Base-by-base conservation (phyloP, 805 yeast species). In the Wickerhamiella hasegawae region DNA sequence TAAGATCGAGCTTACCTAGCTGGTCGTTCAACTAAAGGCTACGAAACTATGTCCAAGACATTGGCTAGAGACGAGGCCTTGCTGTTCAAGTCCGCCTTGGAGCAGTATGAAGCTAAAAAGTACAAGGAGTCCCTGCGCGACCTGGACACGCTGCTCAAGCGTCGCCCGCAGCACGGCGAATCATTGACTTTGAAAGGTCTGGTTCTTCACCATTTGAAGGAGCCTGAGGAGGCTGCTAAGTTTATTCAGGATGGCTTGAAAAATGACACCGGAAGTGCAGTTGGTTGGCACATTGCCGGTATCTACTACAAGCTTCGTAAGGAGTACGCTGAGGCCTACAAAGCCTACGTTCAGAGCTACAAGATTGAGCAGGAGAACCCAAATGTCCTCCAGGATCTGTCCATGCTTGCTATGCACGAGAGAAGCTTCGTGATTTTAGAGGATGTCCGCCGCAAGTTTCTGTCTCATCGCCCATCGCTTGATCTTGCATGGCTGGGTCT, bases 181-280 rank as follows among this genome's bases (percentile, higher is more conserved):
- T 72, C 92, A 3, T 59, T 80, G 37, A 82, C 94, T 3, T 64
- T 90, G 48, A 87, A 87, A 57, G 97, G 93, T 2, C 63, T 92
- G 35, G 60, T 72, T 38, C 58, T 76, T 41, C 63, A 65, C 51
- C 68, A 69, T 43, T 48, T 71, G 32, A 72, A 75, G 34, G 73
- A 72, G 46, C 62, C 65, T 39, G 59, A 60, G 1, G 92, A 81
- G 36, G 84, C 84, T 1, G 73, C 66, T 34, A 49, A 65, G 0
- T 69, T 71, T 46, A 69, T 84, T 35, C 45, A 57, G 27, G 71
- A 69, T 48, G 92, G 92, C 0, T 43, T 75, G 18, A 60, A 63
- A 23, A 72, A 72, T 45, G 76, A 70, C 25, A 60, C 71, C 15
- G 57, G 62, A 3, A 73, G 82, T 46, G 74, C 81, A 35, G 69